Base-by-base conservation (phyloP, 805 yeast species). In the Wickerhamiella spandovensis region DNA sequence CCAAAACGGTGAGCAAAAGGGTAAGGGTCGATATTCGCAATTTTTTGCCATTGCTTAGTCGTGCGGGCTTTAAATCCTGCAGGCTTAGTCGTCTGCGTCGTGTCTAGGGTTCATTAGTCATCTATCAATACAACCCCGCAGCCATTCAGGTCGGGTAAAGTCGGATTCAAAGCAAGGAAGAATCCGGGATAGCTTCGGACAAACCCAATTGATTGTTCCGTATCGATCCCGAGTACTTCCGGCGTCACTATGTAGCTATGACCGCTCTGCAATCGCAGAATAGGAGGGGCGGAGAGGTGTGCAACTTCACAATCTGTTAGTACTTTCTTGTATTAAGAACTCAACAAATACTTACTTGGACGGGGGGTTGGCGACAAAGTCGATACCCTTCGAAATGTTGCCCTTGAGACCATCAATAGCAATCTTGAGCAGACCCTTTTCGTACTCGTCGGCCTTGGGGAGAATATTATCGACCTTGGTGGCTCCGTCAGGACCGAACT, bases 371-470 rank as follows among this genome's bases (percentile, higher is more conserved):
- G 61, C 52, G 47, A 85, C 89, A 65, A 90, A 92, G 53, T 80
- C 82, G 63, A 81, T 79, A 76, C 97, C 98, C 83, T 92, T 92
- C 66, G 79, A 76, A 71, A 89, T 88, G 81, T 88, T 89, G 74
- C 80, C 80, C 73, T 81, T 77, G 69, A 89, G 79, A 60, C 95
- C 89, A 67, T 83, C 95, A 73, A 87, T 82, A 62, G 96, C 92
- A 58, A 75, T 75, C 62, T 74, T 74, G 64, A 92, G 76, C 74
- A 90, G 78, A 67, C 78, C 83, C 72, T 84, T 83, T 78, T 92
- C 98, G 69, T 81, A 82, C 59, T 71, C 72, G 52, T 83, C 73
- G 64, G 87, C 68, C 58, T 72, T 69, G 64, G 95, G 94, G 64
- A 92, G 74, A 35, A 70, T 64, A 58, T 62, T 68, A 72, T 81